Percentiles rank a stretch among this genome's conserved stretches.
phyloP scores from a whole-genome alignment of 1,284 basidiomycete species.

The Leccinum solheimii region DNA sequence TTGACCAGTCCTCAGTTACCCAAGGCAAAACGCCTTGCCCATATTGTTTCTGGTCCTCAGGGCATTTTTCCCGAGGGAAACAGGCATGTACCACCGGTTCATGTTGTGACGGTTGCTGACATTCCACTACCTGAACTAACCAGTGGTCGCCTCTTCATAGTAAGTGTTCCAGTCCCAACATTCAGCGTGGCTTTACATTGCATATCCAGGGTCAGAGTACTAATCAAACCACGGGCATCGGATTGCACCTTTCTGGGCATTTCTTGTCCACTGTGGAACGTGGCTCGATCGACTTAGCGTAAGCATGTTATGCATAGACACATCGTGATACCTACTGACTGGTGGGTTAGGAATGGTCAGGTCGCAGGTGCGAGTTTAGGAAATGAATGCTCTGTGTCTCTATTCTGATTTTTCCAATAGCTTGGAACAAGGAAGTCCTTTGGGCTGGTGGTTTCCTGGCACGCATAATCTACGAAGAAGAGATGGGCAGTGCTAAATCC shows the following conservation, averaged over 20 bases:
- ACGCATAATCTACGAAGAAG: conserved; percentile 84
- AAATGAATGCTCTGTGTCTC: background rate
- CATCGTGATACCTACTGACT: conserved; percentile 10
- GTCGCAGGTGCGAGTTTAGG: conserved; percentile 53
- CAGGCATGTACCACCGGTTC: conserved; percentile 1
- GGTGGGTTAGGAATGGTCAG: conserved; percentile 62
- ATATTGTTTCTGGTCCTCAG: conserved; percentile 11
- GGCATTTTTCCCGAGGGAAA: conserved; percentile 10
- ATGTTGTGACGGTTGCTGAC: background rate
- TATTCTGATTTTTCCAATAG: conserved; percentile 34
- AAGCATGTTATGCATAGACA: conserved; percentile 30
- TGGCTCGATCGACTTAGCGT: conserved; percentile 89
- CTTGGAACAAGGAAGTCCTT: conserved; percentile 88
- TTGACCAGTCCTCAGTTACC: background rate
- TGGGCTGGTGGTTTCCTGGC: conserved; percentile 80
- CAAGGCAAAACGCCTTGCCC: conserved; percentile 3
- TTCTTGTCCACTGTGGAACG: conserved; percentile 98
- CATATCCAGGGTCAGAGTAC: conserved; percentile 70
- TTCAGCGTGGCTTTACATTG: background rate
- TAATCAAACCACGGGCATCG: conserved; percentile 90
- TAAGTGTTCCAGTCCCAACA: conserved; percentile 34
- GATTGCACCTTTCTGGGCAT: conserved; percentile 84
- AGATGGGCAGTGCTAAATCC: conserved; percentile 50
- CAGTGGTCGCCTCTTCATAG: conserved; percentile 65
- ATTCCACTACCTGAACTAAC: too few relatives aligned